These are phyloP conservation scores for Stephania cephalantha DNA, from an alignment of 164 flowering plant species.

Conservation along the genomic window DNA sequence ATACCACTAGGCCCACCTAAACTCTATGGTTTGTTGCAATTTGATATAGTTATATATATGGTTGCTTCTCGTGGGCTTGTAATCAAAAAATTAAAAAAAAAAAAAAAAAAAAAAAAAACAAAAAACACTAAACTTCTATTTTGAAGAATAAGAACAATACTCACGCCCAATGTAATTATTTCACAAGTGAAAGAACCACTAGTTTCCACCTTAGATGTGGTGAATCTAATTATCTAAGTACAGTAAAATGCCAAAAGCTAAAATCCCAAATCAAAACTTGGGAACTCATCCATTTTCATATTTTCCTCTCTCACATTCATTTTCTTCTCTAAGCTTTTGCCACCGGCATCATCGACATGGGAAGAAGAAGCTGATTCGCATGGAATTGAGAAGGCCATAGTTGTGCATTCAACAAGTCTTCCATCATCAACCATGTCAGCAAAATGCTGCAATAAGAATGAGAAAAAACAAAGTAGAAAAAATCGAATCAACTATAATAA, in stretches of 20 bases:
- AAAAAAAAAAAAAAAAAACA: too few species aligned
- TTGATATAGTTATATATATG: too few species aligned
- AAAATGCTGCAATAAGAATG: conserved; percentile 13
- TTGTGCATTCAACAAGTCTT: conserved; percentile 6
- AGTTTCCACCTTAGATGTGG: not conserved
- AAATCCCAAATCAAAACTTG: conserved; percentile 65
- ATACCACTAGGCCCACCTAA: too few species aligned
- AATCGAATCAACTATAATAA: not conserved
- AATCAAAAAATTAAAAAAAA: too few species aligned
- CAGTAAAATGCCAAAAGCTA: conserved; percentile 11
- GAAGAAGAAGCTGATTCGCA: conserved; percentile 10
- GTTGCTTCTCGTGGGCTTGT: too few species aligned
- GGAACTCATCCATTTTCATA: conserved; percentile 27
- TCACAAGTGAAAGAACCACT: not conserved
- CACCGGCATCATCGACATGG: conserved; percentile 4
- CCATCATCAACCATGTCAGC: conserved; percentile 9
- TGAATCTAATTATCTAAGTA: not conserved
- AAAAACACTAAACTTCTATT: too few species aligned
- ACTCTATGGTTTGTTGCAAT: too few species aligned
- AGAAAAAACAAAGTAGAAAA: conserved; percentile 5
- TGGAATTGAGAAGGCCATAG: conserved; percentile 9
- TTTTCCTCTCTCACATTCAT: conserved; percentile 5
- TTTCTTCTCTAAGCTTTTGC: conserved; percentile 13
- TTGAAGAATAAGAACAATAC: not conserved
- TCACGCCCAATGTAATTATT: not conserved